Evolutionary conservation across 2,329 filamentous ascomycete genomes (phyloP).

Genomic region (Fusarium sterilihyphosum): DNA sequence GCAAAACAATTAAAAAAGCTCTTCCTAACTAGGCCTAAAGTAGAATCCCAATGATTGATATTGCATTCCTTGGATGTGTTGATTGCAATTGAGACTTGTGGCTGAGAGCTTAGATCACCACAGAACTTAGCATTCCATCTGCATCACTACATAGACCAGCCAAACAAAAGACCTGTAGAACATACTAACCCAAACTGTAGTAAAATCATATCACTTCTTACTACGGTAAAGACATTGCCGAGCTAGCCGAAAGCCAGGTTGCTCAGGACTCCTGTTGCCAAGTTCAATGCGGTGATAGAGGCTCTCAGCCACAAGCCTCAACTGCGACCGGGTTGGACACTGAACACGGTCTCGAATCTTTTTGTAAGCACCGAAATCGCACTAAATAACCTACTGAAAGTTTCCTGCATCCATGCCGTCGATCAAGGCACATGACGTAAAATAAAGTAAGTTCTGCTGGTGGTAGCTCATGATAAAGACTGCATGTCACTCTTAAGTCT

Average conservation of each 20-base stretch:
- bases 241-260: not conserved
- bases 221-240: not conserved
- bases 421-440: not conserved
- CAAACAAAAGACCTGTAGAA: not conserved
- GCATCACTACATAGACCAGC: not conserved
- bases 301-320: not conserved
- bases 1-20: accelerated
- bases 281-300: not conserved
- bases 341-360: not conserved
- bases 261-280: not conserved
- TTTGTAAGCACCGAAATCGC: not conserved
- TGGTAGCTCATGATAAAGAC: not conserved
- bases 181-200: not conserved
- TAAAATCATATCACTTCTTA: accelerated
- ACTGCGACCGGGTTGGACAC: not conserved
- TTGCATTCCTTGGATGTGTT: not conserved
- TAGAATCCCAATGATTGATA: not conserved
- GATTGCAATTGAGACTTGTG: not conserved
- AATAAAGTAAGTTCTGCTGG: not conserved
- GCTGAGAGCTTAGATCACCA: not conserved
- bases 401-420: not conserved
- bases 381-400: not conserved
- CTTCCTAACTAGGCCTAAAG: not conserved
- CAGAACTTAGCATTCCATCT: not conserved
- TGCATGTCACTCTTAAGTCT: not conserved